Base-by-base conservation (phyloP, 495 filamentous ascomycete species). In the Xylaria palmicola region DNA sequence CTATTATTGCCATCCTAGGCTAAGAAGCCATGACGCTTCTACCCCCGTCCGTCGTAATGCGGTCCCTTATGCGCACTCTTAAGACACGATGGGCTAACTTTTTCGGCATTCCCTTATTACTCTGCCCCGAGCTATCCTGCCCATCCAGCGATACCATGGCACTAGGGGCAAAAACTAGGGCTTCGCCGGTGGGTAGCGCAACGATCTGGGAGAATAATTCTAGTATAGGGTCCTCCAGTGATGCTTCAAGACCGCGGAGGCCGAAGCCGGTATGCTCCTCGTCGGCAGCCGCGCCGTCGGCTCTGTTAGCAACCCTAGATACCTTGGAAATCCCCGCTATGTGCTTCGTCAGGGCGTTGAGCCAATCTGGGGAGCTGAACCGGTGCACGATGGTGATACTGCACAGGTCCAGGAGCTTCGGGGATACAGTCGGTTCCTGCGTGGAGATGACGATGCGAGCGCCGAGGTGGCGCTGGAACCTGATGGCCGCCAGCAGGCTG, bases 381-480 rank as follows among this genome's bases (percentile, higher is more conserved):
- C 87, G 79, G 68, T 94, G 90, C 0, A 93, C 83, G 56, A 93
- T 81, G 0, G 87, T 90, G 19, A 88, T 75, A n/a, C 83, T 87
- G 69, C 85, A 90, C 6, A 93, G 79, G 59, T 88, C 88, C 0
- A 93, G 75, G 2, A 93, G 80, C 24, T 75, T 72, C 0, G 85
- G 83, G 0, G 87, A 88, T 40, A 93, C 84, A 0, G 89, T 92
- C 0, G 90, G 90, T 62, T 93, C 90, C 65, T 94, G 89, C 0
- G 90, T 93, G 0, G 90, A 85, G 30, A 93, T 86, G 37, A 93
- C 59, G 13, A 92, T 75, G 1, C 89, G 80, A 0, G 82, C 77
- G 4, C 77, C 89, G 0, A 86, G 69, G 67, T 93, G 90, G 8
- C 90, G 86, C 65, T 93, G 88, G 41, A 85, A 78, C 4, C 90